Base-by-base conservation (phyloP, 2,329 filamentous ascomycete genomes). In the Capronia coronata region DNA sequence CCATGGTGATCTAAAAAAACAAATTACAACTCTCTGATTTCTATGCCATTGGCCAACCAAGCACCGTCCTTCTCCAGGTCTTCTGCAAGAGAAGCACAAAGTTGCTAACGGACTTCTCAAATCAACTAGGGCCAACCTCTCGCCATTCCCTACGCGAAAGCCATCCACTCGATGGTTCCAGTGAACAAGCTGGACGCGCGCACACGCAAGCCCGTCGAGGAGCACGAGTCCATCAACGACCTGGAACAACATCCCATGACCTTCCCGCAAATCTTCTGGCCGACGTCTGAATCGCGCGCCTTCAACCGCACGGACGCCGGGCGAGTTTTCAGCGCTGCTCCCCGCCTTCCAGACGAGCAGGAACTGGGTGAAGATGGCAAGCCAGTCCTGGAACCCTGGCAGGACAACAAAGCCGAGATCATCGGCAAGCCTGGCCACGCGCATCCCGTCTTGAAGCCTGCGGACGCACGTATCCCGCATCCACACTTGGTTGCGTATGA, bases 121-220 rank as follows among this genome's bases (percentile, higher is more conserved):
- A 9, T 9, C 5, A 37, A 37, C 7, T 25, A 95, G 91, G 82
- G 80, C 49, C 89, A 91, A 72, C 76, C 74, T 52, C 70, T 94
- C 30, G 89, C 89, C 2, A 76, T 72, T 21, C 83, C 87, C 10
- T 96, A 96, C 67, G 76, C 84, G 19, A 77, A 78, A 49, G 86
- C 88, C 9, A 75, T 97, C 19, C 74, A 87, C 60, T 70, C 72
- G 27, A 94, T 96, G 89, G 73, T 97, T 3, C 89, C 88, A 2
- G 76, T 76, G 47, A 86, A 80, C n/a, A 70, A 71, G 2, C 69
- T 75, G 52, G 62, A 64, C 39, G 54, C 65, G 22, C 49, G 61
- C 21, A 61, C 59, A 48, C 67, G 68, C 44, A 66, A 67, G 6
- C 69, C 69, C 22, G 56, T 62, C 1, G 50, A 47, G 16, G 63